Base-by-base conservation (phyloP, 768 basidiomycete species). In the Lepiota venenata region DNA sequence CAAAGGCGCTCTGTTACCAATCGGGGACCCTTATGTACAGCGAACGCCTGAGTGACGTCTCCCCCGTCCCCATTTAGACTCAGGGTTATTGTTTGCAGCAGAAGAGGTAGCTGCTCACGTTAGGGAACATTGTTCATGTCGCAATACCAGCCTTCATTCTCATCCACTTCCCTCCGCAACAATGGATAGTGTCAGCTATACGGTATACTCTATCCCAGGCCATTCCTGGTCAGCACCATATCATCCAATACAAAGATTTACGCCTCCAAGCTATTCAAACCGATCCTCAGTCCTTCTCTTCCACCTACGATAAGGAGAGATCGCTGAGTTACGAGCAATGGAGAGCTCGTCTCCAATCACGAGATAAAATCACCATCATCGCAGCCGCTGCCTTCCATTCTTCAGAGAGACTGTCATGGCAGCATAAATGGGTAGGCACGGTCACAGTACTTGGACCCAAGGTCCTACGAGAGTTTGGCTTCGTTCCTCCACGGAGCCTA, bases 401-500 rank as follows among this genome's bases (percentile, higher is more conserved):
- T 4, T 25, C 18, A 22, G 52, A 53, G n/a, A 37, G 44, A 29
- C 37, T 53, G 25, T 46, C 44, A 22, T 47, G 37, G 44, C 37
- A 45, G 32, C 41, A 56, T n/a, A 43, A 50, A 37, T 56, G 55
- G 55, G 55, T 50, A 21, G 55, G 55, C 35, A 51, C 37, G 25
- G 27, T 56, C 8, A 50, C 55, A 18, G 42, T 56, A 15, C 16
- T 51, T 11, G 55, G 47, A 2, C 55, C 55, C 22, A 50, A 32
- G 2, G 9, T 56, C 40, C 36, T 56, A 14, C 21, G 45, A 22
- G n/a, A 42, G 20, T 46, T 46, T 18, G 52, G 37, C 7, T 53
- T 53, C 21, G 47, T 11, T 20, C 43, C 45, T 41, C 52, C 52
- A 7, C 36, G 44, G 10, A 8, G 37, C 10, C 22, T 47, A 1